A percentile compares a stretch with the other conserved stretches of the same genome.
These are phyloP conservation scores for Fennellomyces sp. DNA, from an alignment of 371 early-diverging fungal species.

Conservation along the genomic window DNA sequence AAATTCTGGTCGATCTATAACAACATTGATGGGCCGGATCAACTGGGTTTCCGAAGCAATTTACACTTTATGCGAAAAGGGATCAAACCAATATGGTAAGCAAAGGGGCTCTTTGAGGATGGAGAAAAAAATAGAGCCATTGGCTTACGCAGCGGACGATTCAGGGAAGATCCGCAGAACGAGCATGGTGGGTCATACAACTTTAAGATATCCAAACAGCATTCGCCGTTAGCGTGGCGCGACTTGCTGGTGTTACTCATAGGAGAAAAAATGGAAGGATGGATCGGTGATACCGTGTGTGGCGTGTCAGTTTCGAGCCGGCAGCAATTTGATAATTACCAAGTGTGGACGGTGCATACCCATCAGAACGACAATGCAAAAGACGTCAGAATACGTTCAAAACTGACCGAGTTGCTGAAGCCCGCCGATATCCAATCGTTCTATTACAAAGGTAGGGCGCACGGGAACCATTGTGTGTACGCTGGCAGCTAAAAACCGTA, in stretches of 20 bases:
- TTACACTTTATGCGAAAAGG: constrained; percentile 72
- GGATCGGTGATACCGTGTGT: constrained; percentile 62
- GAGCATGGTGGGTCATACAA: constrained; percentile 78
- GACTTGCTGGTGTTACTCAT: constrained; percentile 63
- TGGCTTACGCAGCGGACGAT: not conserved
- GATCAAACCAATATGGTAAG: constrained; percentile 74
- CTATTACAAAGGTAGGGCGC: constrained; percentile 67
- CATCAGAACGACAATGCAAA: constrained; percentile 21
- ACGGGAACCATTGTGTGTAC: not conserved
- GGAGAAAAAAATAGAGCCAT: not conserved
- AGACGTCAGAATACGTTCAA: constrained; percentile 41
- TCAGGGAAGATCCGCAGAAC: constrained; percentile 75
- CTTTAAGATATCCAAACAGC: constrained; percentile 61
- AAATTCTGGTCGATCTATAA: constrained; percentile 61
- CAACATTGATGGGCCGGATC: constrained; percentile 55
- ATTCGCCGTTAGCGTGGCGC: constrained; percentile 57
- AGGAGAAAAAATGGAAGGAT: constrained; percentile 61
- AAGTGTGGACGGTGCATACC: constrained; percentile 65
- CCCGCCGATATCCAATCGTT: constrained; percentile 57
- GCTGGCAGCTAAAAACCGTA: no score
- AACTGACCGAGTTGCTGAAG: constrained; percentile 41
- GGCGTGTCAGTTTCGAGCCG: constrained; percentile 65
- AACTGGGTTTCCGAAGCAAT: constrained; percentile 50
- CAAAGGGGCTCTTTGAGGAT: not conserved
- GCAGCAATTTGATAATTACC: constrained; percentile 62